Conservation (phyloP, 805 yeast species). For the Schizosaccharomyces japonicus region DNA sequence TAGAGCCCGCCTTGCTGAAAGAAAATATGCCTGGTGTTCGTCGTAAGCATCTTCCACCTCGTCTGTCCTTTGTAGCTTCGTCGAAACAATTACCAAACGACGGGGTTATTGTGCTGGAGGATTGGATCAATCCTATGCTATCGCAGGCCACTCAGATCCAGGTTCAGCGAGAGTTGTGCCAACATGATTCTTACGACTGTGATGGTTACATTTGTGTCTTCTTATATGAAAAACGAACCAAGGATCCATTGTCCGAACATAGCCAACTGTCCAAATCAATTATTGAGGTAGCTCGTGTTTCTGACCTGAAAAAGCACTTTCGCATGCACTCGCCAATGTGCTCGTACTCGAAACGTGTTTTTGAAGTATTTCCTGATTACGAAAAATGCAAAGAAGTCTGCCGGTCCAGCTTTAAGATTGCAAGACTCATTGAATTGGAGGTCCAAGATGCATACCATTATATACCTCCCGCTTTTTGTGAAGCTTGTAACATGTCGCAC, state of each 20-base stretch:
- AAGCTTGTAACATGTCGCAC: background rate
- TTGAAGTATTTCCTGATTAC: background rate
- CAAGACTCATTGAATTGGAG: background rate
- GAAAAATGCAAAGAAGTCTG: background rate
- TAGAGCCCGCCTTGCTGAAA: background rate
- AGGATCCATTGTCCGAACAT: background rate
- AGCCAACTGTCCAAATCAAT: background rate
- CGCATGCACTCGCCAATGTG: background rate
- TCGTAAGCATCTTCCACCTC: slow-evolving; percentile 3
- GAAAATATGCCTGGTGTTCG: background rate
- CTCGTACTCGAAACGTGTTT: background rate
- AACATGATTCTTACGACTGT: background rate
- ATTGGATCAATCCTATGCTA: background rate
- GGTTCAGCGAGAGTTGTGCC: background rate
- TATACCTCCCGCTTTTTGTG: background rate
- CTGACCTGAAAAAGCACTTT: background rate
- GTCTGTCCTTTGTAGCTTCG: background rate
- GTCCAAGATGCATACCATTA: background rate
- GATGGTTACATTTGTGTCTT: background rate
- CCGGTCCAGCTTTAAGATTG: background rate
- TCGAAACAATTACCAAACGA: background rate
- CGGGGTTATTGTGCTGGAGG: background rate
- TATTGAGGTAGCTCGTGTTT: background rate
- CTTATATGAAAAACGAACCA: background rate
- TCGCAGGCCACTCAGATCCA: background rate